Evolutionary conservation across 1,139 yeast genomes (phyloP), one percentile per base, ranked within the genome.

Genomic region (Lodderomyces oxycetoniae): DNA sequence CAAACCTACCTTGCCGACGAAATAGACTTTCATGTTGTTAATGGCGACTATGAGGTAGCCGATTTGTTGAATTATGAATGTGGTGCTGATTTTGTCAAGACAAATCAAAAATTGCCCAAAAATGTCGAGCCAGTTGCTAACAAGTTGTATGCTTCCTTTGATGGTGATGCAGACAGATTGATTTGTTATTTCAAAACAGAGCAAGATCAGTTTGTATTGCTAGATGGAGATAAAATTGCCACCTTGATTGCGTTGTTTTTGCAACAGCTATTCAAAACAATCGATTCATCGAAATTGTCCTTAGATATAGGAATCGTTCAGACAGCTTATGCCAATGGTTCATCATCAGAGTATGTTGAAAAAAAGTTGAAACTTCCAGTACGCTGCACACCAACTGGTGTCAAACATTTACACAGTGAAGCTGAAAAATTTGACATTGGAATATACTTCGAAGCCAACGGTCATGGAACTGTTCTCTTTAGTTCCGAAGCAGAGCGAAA

Each of bases 251-350:
- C 96, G 1, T 68, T 71, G 34, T 83, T 78, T 55, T 68, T 87
- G 49, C 71, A 66, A 41, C 67, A 71, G 33, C 63, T 77, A 17
- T 61, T 81, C 36, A 44, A 54, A 24, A 41, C 55, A 14, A 61
- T 80, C 21, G 57, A 57, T 30, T 55, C 60, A 31, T 51, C 71
- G 8, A 61, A 64, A 11, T 57, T 50, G 28, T 48, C 59, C 3
- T 61, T 79, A 37, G 56, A 67, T 17, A 64, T 91, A 37, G 98
- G 97, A 4, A 93, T 89, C 6, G 88, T 91, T 17, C 99, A 91
- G 63, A 91, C 98, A 2, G 98, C 98, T 1, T 91, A 91, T 53
- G 98, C 98, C 34, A 91, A 91, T 55, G 98, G 98, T 3, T 77
- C 85, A 7, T 85, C 96, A 0, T 86, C 97, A 0, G 65, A 71